A percentile compares a stretch with the other conserved stretches of the same genome.
phyloP scores from a whole-genome alignment of 164 flowering plant species.

The Litsea cubeba region DNA sequence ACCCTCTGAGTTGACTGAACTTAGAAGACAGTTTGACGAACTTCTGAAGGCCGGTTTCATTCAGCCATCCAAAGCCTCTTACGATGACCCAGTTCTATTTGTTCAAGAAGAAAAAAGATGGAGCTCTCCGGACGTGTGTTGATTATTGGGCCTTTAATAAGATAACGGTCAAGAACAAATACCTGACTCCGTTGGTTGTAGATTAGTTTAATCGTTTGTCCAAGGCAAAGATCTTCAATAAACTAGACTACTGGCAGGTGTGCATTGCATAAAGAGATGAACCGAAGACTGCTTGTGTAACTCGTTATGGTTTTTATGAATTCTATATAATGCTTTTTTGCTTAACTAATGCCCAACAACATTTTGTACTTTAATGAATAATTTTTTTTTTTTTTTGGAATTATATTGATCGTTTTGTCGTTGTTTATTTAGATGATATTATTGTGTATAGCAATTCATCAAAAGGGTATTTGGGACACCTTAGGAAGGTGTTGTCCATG shows the following conservation, averaged over 20 bases:
- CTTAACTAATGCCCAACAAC: no score
- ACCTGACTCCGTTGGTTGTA: slow-evolving; percentile 6
- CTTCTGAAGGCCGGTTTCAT: background rate
- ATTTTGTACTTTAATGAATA: slow-evolving; percentile 1
- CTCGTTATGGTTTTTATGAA: slow-evolving; percentile 12
- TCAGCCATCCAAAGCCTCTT: slow-evolving; percentile 5
- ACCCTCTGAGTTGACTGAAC: no score
- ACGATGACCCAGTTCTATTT: no score
- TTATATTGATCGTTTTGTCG: background rate
- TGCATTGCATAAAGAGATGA: slow-evolving; percentile 13
- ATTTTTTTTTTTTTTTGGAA: background rate
- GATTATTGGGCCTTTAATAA: slow-evolving; percentile 7
- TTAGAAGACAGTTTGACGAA: no score
- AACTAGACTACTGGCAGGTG: slow-evolving; percentile 19
- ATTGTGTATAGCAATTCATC: background rate
- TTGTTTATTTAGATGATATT: background rate
- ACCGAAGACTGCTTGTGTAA: slow-evolving; percentile 8
- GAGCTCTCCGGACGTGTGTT: no score
- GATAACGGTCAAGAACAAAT: slow-evolving; percentile 7
- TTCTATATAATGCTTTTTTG: background rate
- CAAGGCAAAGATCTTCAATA: slow-evolving; percentile 7
- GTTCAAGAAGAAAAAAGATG: no score
- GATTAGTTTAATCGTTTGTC: slow-evolving; percentile 1
- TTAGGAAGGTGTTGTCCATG: no score
- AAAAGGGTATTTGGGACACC: no score